Base-by-base conservation (phyloP, 1,284 basidiomycete species). In the Apiotrichum montevideense region DNA sequence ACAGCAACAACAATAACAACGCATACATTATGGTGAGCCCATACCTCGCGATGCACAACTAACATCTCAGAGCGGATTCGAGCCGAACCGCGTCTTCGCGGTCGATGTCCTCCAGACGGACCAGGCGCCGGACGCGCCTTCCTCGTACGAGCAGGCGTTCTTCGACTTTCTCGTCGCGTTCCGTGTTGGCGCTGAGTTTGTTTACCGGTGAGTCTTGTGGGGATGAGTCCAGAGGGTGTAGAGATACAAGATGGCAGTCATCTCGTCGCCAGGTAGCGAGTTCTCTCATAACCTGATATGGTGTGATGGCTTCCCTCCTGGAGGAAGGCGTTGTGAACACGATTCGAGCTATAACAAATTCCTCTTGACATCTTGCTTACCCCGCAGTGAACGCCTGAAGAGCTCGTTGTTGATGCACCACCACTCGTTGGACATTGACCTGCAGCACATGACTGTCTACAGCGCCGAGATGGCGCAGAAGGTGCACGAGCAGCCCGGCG, bases 381-480 rank as follows among this genome's bases (percentile, higher is more conserved):
- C 32, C 64, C 58, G 41, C 64, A 93, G 92, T 68, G 95, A 98
- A 71, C 88, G 89, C 61, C 80, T 98, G 45, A 84, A 94, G 21
- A 89, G 86, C 47, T 96, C 94, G 68, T 77, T 98, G 41, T 82
- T 98, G 13, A 78, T 96, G 58, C 94, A 93, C 73, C 90, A 94
- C 64, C 86, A 94, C 69, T 83, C 92, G 15, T 83, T 98, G 29
- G 94, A 98, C 69, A 87, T 98, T 21, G 90, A 96, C 74, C 82
- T 98, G 63, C 84, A 87, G 49, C 92, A 98, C 77, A 78, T 99
- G 46, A 85, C 87, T 62, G 81, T 95, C 29, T 98, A 87, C 81
- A 93, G 94, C 69, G 91, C 96, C 66, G 90, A 95, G 70, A 81
- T 99, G 15, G 92, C 92, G 1, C 90, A 95, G 72, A 84, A 85